Conservation (phyloP, 345 rosid genomes). For the Brassica juncea region DNA sequence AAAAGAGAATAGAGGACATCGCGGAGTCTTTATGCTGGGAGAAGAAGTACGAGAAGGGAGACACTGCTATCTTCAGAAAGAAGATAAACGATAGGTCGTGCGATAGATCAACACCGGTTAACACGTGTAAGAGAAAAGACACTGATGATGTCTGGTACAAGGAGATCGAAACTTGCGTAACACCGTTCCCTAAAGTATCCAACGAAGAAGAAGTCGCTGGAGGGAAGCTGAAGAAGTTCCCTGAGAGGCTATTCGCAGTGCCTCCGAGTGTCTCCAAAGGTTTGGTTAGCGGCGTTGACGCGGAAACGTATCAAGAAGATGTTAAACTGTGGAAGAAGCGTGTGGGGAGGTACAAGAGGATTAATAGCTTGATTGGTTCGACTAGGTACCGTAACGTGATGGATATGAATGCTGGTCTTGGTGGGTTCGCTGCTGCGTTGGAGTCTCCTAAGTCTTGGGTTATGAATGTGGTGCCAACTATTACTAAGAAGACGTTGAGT, state of each 20-base stretch:
- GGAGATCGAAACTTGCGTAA: slow-evolving; percentile 67
- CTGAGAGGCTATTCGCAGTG: slow-evolving; percentile 56
- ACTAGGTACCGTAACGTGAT: slow-evolving; percentile 79
- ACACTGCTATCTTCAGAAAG: slow-evolving; percentile 68
- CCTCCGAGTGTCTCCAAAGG: slow-evolving; percentile 61
- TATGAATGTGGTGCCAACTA: neutral
- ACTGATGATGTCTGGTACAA: slow-evolving; percentile 69
- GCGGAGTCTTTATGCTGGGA: slow-evolving; percentile 75
- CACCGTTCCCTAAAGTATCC: slow-evolving; percentile 59
- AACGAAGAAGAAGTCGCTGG: slow-evolving; percentile 46
- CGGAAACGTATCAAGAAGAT: slow-evolving; percentile 52
- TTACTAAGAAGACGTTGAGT: slow-evolving; percentile 37
- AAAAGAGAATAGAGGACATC: slow-evolving; percentile 58
- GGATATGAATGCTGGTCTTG: slow-evolving; percentile 97
- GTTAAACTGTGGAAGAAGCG: slow-evolving; percentile 60
- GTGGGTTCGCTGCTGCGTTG: slow-evolving; percentile 91
- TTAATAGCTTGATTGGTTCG: slow-evolving; percentile 53
- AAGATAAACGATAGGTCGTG: slow-evolving; percentile 52
- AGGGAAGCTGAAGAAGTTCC: slow-evolving; percentile 53
- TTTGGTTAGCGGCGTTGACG: slow-evolving; percentile 48
- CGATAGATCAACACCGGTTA: slow-evolving; percentile 37
- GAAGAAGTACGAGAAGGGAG: slow-evolving; percentile 66
- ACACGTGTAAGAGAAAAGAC: slow-evolving; percentile 46
- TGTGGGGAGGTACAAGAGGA: slow-evolving; percentile 54
- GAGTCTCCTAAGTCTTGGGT: slow-evolving; percentile 70